phyloP scores from a whole-genome alignment of 2,329 filamentous ascomycete species.

The Metarhizium album region DNA sequence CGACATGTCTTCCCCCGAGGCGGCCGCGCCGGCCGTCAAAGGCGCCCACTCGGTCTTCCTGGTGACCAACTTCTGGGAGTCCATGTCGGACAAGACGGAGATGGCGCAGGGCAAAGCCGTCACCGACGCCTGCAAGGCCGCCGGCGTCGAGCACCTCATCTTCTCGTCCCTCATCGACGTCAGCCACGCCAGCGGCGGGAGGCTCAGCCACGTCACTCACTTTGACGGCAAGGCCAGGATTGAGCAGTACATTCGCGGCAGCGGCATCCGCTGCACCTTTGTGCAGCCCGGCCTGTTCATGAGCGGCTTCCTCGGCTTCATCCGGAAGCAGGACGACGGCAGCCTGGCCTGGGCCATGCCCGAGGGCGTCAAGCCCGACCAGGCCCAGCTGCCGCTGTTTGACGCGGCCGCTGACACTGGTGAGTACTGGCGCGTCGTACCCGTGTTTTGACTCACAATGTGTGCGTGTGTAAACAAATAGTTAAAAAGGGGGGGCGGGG shows the following conservation, averaged over 20 bases:
- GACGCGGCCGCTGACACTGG: conserved; percentile 29
- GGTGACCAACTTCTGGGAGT: conserved; percentile 29
- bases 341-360: conserved; percentile 19
- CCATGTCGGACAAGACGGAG: conserved; percentile 23
- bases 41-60: conserved; percentile 33
- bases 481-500: too few species aligned
- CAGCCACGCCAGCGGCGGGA: conserved; percentile 25
- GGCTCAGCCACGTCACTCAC: conserved; percentile 28
- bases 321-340: conserved; percentile 19
- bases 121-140: conserved; percentile 32
- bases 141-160: conserved; percentile 33
- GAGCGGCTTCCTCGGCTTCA: conserved; percentile 30
- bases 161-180: conserved; percentile 34
- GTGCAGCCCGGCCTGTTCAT: conserved; percentile 43
- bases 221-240: conserved; percentile 49
- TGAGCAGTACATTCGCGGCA: conserved; percentile 42
- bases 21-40: conserved; percentile 26
- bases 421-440: too few species aligned
- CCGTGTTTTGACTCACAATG: too few species aligned
- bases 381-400: conserved; percentile 26
- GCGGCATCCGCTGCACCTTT: conserved; percentile 39
- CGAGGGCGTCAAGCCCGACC: conserved; percentile 15
- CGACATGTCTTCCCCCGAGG: conserved; percentile 27
- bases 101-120: conserved; percentile 33
- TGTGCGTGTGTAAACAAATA: too few species aligned